Base-by-base conservation (phyloP, 768 basidiomycete genomes). In the Auricularia cornea region DNA sequence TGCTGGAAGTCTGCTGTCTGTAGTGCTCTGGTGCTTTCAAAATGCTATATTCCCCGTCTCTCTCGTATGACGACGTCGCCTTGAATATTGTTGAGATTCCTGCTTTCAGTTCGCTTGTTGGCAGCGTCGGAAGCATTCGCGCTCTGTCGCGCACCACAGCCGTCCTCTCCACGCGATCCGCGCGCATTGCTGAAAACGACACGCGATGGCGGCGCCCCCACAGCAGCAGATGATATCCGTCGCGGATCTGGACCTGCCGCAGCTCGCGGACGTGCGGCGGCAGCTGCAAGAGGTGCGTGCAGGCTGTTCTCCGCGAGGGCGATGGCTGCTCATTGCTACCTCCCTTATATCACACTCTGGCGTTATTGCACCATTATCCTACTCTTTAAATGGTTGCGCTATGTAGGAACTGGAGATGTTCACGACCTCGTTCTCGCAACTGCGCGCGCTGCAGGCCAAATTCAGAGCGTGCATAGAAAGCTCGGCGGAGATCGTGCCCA, bases 391-490 rank as follows among this genome's bases (percentile, higher is more conserved):
- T 18, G 8, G 8, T 8, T 3, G 57, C 18, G 30, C 60, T 8
- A 59, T 28, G 30, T 72, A 98, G 95, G 96, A 99, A 81, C 76
- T 99, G 57, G 88, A 84, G 63, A 95, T 97, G 72, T 79, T 98
- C 59, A 92, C 94, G 12, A 89, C 84, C 69, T 96, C 94, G 33
- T 98, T 94, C 71, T 84, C 88, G 12, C 94, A 97, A 69, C 84
- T 98, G 29, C 96, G 93, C 73, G 87, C 89, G 67, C 96, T 94
- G 0, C 94, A 98, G 72, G 83, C 87, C 2, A 97, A 96, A 75
- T 98, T 98, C 81, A 87, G 84, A 66, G 78, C 86, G 6, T 96
- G 96, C 70, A 82, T 93, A 28, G 88, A 90, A 62, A 92, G 89
- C 66, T 86, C 94, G 1, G 77, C 75, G 16, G 86, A 94, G 69